Conservation (phyloP, 768 basidiomycete species). For the Boletus pseudopeckii region DNA sequence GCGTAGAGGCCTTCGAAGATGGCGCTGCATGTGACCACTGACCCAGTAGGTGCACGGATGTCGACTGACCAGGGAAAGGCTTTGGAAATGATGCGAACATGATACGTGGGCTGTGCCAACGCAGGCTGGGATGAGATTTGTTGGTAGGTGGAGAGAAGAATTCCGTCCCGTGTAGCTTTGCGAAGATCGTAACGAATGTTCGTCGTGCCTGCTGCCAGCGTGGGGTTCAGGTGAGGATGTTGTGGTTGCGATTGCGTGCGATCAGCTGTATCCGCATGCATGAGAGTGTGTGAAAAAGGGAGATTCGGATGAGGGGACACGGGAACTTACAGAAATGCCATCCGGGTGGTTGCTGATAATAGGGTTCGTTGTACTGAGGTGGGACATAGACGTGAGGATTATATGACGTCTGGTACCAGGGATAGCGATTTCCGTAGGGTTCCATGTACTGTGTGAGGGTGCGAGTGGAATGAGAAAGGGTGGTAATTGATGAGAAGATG, state of each 20-base stretch:
- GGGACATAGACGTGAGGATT: slow-evolving; percentile 32
- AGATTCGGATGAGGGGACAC: neutral
- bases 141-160: slow-evolving; percentile 42
- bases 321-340: slow-evolving; percentile 17
- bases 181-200: slow-evolving; percentile 48
- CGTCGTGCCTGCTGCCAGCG: slow-evolving; percentile 51
- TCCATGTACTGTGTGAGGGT: slow-evolving; percentile 16
- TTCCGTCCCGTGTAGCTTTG: slow-evolving; percentile 40
- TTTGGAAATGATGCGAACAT: slow-evolving; percentile 54
- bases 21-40: slow-evolving; percentile 44
- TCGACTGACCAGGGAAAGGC: slow-evolving; percentile 66
- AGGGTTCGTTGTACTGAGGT: slow-evolving; percentile 14
- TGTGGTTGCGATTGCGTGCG: slow-evolving; percentile 30
- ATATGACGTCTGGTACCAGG: slow-evolving; percentile 27
- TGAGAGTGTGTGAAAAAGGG: neutral
- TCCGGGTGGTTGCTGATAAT: slow-evolving; percentile 7
- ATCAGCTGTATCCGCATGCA: slow-evolving; percentile 10
- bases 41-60: slow-evolving; percentile 36
- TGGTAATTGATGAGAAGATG: neutral
- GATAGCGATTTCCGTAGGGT: slow-evolving; percentile 19
- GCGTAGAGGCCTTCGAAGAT: slow-evolving; percentile 54
- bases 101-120: slow-evolving; percentile 29
- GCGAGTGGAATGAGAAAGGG: neutral
- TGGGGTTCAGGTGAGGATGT: slow-evolving; percentile 51
- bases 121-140: slow-evolving; percentile 37